Evolutionary conservation across 108 stramenopile species (phyloP), one percentile per base, ranked within the genome.

Genomic region (Nitzschia sp.): DNA sequence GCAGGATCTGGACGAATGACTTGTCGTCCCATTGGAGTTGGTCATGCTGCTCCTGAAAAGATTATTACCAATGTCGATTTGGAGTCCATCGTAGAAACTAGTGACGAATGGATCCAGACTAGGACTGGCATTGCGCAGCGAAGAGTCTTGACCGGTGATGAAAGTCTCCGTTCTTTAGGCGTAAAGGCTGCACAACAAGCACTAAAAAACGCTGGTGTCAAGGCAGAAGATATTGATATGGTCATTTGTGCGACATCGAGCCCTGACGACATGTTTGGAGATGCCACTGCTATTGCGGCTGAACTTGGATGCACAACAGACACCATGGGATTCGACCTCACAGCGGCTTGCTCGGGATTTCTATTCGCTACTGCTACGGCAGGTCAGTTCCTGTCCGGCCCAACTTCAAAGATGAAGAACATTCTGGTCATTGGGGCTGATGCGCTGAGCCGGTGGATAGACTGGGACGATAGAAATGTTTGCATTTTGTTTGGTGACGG

Each of bases 401-500:
- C 86, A 23, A 46, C 66, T 9, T 77, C 71, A 25, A 72, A 75
- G 1, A 69, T 79, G 46, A 89, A 91, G 70, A 90, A 87, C 62
- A 91, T 88, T 17, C 55, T 98, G 23, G 96, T 98, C 5, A 42
- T 98, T 47, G 98, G 98, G 28, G 91, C 94, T 13, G 98, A 98
- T 81, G 96, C 98, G 11, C 64, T 98, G 15, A 86, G 82, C 31
- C 82, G 98, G 68, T 95, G 92, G 92, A 90, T 97, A 1, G 98
- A 98, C 79, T 98, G 98, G 98, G 93, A 91, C 54, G 96, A 98
- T 75, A 82, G 98, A 29, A 97, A 97, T 80, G 68, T 85, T 2
- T 97, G 96, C 64, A 98, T 98, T 55, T 72, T 98, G 24, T 98
- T 98, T 80, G 98, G 98, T 24, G 98, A 98, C 82, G 98, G 96